Conservation (phyloP, 2,329 filamentous ascomycete species). For the Arthrobotrys iridis region DNA sequence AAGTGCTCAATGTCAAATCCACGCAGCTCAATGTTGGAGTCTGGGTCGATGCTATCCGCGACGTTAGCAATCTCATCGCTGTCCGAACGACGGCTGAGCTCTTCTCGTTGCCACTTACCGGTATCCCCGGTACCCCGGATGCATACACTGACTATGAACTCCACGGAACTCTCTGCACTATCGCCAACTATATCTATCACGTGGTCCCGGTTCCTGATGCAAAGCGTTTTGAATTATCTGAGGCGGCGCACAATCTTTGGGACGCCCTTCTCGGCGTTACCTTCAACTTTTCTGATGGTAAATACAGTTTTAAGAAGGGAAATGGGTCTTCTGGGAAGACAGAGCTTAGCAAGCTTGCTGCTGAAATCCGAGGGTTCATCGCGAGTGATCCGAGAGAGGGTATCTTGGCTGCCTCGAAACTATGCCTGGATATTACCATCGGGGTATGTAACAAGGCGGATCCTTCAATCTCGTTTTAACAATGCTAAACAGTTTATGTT, state of each 20-base stretch:
- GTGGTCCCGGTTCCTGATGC: constrained; percentile 40
- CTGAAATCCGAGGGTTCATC: constrained; percentile 16
- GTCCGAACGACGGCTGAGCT: constrained; percentile 68
- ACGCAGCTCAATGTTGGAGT: constrained; percentile 69
- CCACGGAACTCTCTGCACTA: constrained; percentile 39
- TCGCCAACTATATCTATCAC: constrained; percentile 43
- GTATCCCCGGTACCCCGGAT: constrained; percentile 38
- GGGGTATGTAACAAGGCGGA: constrained; percentile 37
- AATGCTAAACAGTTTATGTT: no score
- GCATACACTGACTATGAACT: constrained; percentile 51
- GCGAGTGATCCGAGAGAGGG: constrained; percentile 30
- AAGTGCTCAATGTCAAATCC: constrained; percentile 72
- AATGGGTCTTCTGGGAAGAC: constrained; percentile 20
- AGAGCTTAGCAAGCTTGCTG: constrained; percentile 24
- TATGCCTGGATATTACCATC: constrained; percentile 43
- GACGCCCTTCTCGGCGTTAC: constrained; percentile 40
- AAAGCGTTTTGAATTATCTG: constrained; percentile 43
- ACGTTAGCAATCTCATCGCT: constrained; percentile 68
- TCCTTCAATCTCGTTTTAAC: no score
- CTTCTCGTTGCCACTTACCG: constrained; percentile 68
- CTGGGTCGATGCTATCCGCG: constrained; percentile 74
- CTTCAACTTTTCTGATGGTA: constrained; percentile 1
- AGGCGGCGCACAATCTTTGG: constrained; percentile 46
- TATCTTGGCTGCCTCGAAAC: constrained; percentile 42
- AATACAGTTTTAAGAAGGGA: constrained; percentile 25